Conservation (phyloP, 345 rosid genomes). For the Lepidium africanum region DNA sequence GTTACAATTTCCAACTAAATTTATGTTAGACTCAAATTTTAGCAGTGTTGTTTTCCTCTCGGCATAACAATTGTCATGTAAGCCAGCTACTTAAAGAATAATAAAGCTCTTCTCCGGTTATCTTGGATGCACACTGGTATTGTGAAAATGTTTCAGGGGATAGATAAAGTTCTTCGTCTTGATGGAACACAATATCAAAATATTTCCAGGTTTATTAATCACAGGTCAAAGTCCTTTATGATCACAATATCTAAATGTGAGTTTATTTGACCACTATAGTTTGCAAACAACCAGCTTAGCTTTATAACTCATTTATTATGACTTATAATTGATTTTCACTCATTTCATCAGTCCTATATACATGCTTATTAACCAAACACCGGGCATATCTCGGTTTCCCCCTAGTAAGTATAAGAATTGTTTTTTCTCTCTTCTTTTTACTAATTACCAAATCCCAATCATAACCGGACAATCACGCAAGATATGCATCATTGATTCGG, state of each 20-base stretch:
- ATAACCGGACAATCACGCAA: too few species aligned
- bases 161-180: constrained; percentile 72
- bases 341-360: neutral
- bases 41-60: too few species aligned
- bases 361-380: too few species aligned
- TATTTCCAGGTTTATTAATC: constrained; percentile 83
- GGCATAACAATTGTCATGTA: too few species aligned
- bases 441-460: too few species aligned
- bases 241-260: neutral
- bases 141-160: constrained; percentile 41
- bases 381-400: too few species aligned
- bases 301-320: neutral
- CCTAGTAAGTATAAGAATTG: too few species aligned
- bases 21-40: too few species aligned
- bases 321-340: neutral
- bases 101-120: constrained; percentile 53
- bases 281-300: neutral
- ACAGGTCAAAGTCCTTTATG: constrained; percentile 42
- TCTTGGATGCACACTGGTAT: constrained; percentile 85
- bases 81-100: too few species aligned
- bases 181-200: constrained; percentile 76
- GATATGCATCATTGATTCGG: too few species aligned
- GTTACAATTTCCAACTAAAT: too few species aligned
- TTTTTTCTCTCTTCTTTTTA: too few species aligned
- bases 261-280: neutral